Percentiles rank a stretch among this genome's conserved stretches.
Conservation (phyloP, 2,329 filamentous ascomycete species). For the Aspergillus glaucus region DNA sequence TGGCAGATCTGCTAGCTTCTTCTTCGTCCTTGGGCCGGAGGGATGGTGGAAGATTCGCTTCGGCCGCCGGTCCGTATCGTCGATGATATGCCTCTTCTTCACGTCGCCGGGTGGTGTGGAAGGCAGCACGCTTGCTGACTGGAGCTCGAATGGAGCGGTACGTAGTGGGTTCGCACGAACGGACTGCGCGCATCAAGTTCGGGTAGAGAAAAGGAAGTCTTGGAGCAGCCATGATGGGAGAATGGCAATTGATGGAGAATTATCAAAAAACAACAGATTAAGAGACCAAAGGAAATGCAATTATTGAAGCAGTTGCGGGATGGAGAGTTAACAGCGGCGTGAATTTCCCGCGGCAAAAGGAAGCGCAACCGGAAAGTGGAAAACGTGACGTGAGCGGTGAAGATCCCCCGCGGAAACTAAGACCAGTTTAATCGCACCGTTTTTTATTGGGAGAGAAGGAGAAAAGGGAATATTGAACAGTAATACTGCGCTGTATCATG, state of each 20-base stretch:
- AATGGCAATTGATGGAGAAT: conserved; percentile 6
- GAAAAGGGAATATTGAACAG: no score
- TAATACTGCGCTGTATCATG: no score
- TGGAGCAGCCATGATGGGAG: conserved; percentile 51
- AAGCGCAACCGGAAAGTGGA: conserved; percentile 7
- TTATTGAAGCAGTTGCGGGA: background rate
- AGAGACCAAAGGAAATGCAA: conserved; percentile 3
- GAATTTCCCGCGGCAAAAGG: conserved; percentile 21
- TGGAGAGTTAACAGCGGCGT: background rate
- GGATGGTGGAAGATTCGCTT: conserved; percentile 35
- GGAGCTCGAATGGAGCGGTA: conserved; percentile 38
- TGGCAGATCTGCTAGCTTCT: background rate
- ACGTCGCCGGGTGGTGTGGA: conserved; percentile 32
- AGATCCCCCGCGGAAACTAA: conserved; percentile 10
- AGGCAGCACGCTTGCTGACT: conserved; percentile 17
- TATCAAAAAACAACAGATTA: conserved; percentile 1
- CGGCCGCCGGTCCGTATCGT: conserved; percentile 42
- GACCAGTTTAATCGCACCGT: background rate
- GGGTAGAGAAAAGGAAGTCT: conserved; percentile 65
- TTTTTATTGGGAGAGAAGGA: no score
- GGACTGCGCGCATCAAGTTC: conserved; percentile 55
- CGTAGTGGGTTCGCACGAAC: conserved; percentile 42
- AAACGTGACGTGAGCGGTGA: conserved; percentile 23
- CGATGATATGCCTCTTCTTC: conserved; percentile 37
- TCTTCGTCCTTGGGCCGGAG: conserved; percentile 23